Base-by-base conservation (phyloP, 1,284 basidiomycete species). In the Naganishia sp. region DNA sequence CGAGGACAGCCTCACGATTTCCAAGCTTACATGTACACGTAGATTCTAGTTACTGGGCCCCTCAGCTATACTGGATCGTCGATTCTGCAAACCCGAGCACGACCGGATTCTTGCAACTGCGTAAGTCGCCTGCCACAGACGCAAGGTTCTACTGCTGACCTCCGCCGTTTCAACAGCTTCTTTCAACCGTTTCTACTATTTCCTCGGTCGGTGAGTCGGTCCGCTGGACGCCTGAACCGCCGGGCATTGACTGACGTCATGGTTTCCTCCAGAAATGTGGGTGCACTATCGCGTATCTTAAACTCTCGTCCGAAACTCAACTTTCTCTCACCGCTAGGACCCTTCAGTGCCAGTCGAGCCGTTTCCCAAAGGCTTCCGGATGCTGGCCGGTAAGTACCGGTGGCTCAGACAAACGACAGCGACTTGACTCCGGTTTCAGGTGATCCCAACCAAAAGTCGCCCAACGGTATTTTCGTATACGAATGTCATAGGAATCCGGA, bases 311-410 rank as follows among this genome's bases (percentile, higher is more conserved):
- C 11, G n/a, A 6, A n/a, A 63, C 67, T 54, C 54, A 32, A 72
- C 69, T 54, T 6, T 45, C 41, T 15, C 23, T 42, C 25, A 2
- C 23, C 21, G n/a, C 13, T 23, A 46, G 45, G 45, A 46, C 21
- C 45, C 45, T 46, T n/a, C 43, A 2, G 45, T 31, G 15, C 57
- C 57, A 15, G 57, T 60, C 45, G 28, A 31, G 50, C 74, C 77
- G 10, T 79, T 76, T 70, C 77, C 77, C 0, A 68, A 71, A 13
- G 78, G 77, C 28, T 65, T 79, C 31, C 72, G 73, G 18, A 77
- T 79, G 71, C 70, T 79, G 46, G 63, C 71, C 7, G 78, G 77
- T 39, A 39, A 9, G 35, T 39, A 28, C 35, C 13, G 13, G 35
- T 13, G 35, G 10, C 13, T 13, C 10, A 39, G 35, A 39, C 35